Evolutionary conservation across 148 eudicot species (phyloP).

Genomic region (Rhododendron ovatum): DNA sequence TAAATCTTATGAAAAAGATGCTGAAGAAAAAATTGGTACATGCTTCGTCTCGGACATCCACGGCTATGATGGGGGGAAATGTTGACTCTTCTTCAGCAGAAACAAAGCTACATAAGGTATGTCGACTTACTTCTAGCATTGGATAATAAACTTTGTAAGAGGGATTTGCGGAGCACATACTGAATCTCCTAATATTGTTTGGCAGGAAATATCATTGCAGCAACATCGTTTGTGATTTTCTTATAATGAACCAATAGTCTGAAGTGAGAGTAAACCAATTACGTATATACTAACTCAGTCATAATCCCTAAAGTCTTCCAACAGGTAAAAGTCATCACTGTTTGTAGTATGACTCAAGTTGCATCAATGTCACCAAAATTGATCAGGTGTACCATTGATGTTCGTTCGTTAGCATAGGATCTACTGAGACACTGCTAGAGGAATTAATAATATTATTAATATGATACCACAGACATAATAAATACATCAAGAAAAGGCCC

Average conservation of each 20-base stretch:
- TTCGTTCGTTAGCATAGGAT: background rate
- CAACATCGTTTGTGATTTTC: background rate
- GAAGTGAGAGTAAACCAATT: background rate
- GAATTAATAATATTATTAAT: background rate
- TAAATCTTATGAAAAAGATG: slow-evolving; percentile 55
- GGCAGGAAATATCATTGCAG: background rate
- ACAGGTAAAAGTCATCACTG: background rate
- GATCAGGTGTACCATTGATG: background rate
- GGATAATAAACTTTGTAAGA: background rate
- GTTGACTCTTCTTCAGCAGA: slow-evolving; percentile 46
- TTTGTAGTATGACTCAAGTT: background rate
- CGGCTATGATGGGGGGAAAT: slow-evolving; percentile 28
- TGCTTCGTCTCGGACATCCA: slow-evolving; percentile 37
- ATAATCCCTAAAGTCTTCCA: background rate
- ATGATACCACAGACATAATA: background rate
- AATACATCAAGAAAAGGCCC: background rate
- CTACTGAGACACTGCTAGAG: background rate
- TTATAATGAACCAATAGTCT: background rate
- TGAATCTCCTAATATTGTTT: background rate
- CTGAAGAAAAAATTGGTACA: slow-evolving; percentile 48
- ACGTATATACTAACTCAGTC: background rate
- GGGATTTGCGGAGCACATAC: background rate
- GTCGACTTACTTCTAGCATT: background rate
- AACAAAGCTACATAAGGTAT: slow-evolving; percentile 68
- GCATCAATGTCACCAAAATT: background rate